A percentile compares a stretch with the other conserved stretches of the same genome.
phyloP scores from a whole-genome alignment of 225 moss, liverwort and hornwort genomes.

The Pseudoscleropodium purum region DNA sequence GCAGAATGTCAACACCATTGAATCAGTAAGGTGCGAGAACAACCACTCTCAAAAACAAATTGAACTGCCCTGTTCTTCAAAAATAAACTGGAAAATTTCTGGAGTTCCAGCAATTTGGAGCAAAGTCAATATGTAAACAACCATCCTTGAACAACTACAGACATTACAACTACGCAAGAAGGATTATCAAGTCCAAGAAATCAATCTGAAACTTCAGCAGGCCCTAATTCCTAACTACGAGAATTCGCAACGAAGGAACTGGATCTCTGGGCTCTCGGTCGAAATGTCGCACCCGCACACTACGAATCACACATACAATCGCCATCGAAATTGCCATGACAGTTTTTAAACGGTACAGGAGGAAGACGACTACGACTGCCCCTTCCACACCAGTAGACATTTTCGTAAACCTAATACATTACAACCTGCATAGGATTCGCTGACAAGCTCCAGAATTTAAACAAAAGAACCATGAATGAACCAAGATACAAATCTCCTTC shows the following conservation, averaged over 20 bases:
- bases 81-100: background rate
- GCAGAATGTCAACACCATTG: background rate
- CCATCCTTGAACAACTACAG: background rate
- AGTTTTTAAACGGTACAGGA: background rate
- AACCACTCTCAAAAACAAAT: background rate
- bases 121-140: background rate
- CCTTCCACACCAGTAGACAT: background rate
- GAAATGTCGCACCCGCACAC: background rate
- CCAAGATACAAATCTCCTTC: background rate
- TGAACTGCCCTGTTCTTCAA: background rate
- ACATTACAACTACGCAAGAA: background rate
- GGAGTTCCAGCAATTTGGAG: background rate
- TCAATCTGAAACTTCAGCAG: background rate
- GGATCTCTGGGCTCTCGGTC: background rate
- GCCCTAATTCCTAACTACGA: background rate
- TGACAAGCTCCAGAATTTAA: background rate
- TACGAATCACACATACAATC: background rate
- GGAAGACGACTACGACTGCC: background rate
- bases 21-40: background rate
- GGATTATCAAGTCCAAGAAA: background rate
- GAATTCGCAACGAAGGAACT: background rate
- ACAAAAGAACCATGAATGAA: background rate
- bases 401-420: background rate
- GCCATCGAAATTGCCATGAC: background rate
- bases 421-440: background rate